Conservation (phyloP, 1,284 basidiomycete species). For the Heimioporus retisporus region DNA sequence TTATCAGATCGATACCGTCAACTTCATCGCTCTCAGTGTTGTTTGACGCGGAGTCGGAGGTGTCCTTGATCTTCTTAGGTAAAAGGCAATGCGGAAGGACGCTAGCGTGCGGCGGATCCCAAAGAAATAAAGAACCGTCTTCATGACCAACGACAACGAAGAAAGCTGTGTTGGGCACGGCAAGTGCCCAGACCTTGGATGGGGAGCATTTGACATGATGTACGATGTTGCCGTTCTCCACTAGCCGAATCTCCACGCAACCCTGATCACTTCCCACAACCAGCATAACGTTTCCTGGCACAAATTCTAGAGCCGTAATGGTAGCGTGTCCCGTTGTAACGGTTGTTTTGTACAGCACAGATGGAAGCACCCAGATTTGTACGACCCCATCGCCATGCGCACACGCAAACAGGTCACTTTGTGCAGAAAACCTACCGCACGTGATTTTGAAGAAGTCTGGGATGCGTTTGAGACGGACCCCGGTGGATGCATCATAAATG, state of each 20-base stretch:
- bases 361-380: slow-evolving; percentile 33
- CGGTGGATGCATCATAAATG: slow-evolving; percentile 28
- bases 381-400: slow-evolving; percentile 29
- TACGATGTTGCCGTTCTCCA: slow-evolving; percentile 25
- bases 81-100: slow-evolving; percentile 19
- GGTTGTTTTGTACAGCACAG: slow-evolving; percentile 17
- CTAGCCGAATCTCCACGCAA: slow-evolving; percentile 26
- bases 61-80: neutral
- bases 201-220: slow-evolving; percentile 19
- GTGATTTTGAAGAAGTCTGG: slow-evolving; percentile 28
- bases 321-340: slow-evolving; percentile 22
- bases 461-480: slow-evolving; percentile 27
- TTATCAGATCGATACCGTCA: slow-evolving; percentile 26
- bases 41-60: neutral
- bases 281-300: slow-evolving; percentile 23
- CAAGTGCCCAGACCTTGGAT: slow-evolving; percentile 24
- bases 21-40: neutral
- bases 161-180: slow-evolving; percentile 13
- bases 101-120: slow-evolving; percentile 26
- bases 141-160: slow-evolving; percentile 22
- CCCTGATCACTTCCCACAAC: slow-evolving; percentile 29
- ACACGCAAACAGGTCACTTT: slow-evolving; percentile 26
- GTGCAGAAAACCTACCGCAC: slow-evolving; percentile 23
- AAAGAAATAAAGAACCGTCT: slow-evolving; percentile 32
- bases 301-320: slow-evolving; percentile 27